These are phyloP conservation scores for Avena insularis DNA, from an alignment of 176 grass and related monocot genomes.

Conservation along the genomic window DNA sequence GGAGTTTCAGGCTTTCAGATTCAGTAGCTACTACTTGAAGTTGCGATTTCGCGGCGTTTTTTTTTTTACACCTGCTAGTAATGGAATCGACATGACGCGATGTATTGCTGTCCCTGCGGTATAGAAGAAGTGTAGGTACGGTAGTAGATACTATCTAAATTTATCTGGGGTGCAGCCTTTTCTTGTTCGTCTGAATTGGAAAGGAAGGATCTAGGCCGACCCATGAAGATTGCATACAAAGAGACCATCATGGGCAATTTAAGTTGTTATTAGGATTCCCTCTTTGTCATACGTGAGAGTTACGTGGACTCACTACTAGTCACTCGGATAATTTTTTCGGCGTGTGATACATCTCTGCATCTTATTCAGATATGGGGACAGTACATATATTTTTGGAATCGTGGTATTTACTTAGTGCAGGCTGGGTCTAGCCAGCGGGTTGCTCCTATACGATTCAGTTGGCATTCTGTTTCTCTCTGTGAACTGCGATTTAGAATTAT, in stretches of 20 bases:
- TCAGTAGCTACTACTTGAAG: background rate
- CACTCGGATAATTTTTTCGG: background rate
- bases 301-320: background rate
- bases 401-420: too few relatives aligned
- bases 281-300: background rate
- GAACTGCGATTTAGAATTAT: too few relatives aligned
- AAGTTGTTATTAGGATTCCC: too few relatives aligned
- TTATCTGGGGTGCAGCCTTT: slow-evolving; percentile 1
- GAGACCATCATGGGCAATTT: background rate
- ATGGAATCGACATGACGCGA: background rate
- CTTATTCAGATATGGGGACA: background rate
- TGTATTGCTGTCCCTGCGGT: background rate
- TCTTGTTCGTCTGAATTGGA: background rate
- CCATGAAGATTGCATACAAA: background rate
- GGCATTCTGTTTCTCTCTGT: too few relatives aligned
- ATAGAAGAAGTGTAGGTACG: background rate
- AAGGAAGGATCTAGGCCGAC: slow-evolving; percentile 11
- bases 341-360: background rate
- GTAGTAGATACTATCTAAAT: background rate
- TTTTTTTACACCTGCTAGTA: background rate
- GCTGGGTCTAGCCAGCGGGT: too few relatives aligned
- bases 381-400: too few relatives aligned
- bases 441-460: too few relatives aligned
- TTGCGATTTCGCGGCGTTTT: background rate
- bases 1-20: slow-evolving; percentile 32